Evolutionary conservation across 805 yeast species (phyloP).

Genomic region (Hanseniaspora occidentalis): DNA sequence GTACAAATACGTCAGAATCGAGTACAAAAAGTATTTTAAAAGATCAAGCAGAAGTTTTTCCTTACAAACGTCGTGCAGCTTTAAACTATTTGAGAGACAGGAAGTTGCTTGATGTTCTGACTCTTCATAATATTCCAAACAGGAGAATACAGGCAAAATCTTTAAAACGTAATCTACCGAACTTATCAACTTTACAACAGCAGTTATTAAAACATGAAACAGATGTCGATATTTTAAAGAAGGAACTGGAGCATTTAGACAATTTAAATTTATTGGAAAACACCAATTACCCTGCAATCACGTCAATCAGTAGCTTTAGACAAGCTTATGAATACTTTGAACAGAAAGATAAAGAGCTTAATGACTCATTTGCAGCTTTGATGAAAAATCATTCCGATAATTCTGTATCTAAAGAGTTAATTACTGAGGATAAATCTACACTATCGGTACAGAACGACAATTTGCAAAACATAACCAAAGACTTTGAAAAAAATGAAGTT

Average conservation of each 20-base stretch:
- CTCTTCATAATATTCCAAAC: not conserved
- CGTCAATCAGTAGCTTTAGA: not conserved
- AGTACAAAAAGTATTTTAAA: not conserved
- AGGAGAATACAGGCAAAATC: constrained; percentile 1
- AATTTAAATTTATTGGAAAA: not conserved
- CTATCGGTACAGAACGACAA: too few species aligned
- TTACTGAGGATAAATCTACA: too few species aligned
- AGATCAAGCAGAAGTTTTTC: not conserved
- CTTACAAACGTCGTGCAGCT: not conserved
- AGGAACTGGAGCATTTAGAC: not conserved
- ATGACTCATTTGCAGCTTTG: not conserved
- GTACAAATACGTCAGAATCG: not conserved
- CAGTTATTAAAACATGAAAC: not conserved
- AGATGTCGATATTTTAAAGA: not conserved
- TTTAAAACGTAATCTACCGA: not conserved
- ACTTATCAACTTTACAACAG: not conserved
- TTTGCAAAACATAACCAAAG: too few species aligned
- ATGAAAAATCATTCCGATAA: too few species aligned
- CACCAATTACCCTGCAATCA: not conserved
- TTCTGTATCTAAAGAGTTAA: too few species aligned
- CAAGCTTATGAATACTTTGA: not conserved
- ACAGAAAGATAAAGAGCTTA: not conserved
- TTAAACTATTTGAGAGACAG: not conserved
- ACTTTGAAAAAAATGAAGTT: too few species aligned
- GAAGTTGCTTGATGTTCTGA: not conserved